A percentile compares a stretch with the other conserved stretches of the same genome.
phyloP scores from a whole-genome alignment of 306 rosid species.

The Crataegus laevigata region DNA sequence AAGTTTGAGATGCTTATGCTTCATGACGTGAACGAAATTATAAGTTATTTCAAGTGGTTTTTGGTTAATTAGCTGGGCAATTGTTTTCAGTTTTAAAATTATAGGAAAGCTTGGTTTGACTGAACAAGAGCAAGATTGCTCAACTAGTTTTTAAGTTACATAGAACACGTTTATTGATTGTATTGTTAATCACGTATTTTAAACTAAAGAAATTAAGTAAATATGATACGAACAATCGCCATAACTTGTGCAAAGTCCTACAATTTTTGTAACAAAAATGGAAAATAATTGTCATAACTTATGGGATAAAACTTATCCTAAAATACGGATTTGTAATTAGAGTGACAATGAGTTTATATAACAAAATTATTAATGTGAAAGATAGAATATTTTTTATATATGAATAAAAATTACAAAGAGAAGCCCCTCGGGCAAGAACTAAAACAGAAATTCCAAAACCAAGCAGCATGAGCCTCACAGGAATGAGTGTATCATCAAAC shows the following conservation, averaged over 20 bases:
- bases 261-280: not conserved
- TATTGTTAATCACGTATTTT: not conserved
- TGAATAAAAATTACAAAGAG: too few species aligned
- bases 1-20: not conserved
- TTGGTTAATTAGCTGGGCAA: not conserved
- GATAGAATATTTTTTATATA: too few species aligned
- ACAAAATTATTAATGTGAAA: too few species aligned
- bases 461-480: too few species aligned
- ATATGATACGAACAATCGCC: not conserved
- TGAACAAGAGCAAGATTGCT: not conserved
- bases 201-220: not conserved
- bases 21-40: not conserved
- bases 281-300: not conserved
- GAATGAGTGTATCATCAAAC: too few species aligned
- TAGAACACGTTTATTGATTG: not conserved
- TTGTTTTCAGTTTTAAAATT: not conserved
- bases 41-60: not conserved
- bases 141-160: not conserved
- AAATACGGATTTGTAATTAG: not conserved
- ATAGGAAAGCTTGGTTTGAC: not conserved
- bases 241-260: not conserved
- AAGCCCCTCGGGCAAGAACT: too few species aligned
- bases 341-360: not conserved
- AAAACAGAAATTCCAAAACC: too few species aligned
- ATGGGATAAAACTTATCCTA: not conserved